These are phyloP conservation scores for Toxicodendron radicans DNA, from an alignment of 345 rosid genomes.

Conservation along the genomic window DNA sequence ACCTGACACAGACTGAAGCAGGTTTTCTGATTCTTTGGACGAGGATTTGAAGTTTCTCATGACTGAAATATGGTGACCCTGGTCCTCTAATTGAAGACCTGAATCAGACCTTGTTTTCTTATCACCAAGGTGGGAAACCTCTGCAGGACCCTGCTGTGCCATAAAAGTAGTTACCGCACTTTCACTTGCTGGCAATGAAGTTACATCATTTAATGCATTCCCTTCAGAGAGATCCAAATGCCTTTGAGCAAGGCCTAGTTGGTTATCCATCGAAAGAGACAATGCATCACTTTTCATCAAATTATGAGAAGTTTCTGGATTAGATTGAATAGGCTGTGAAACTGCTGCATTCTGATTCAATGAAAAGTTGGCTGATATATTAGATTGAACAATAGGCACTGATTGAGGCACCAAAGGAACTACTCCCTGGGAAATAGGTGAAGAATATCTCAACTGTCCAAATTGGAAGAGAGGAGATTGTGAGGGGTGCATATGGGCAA, in stretches of 20 bases:
- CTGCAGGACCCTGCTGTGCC: conserved; percentile 45
- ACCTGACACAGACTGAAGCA: conserved; percentile 32
- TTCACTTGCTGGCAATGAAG: conserved; percentile 37
- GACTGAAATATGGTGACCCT: conserved; percentile 36
- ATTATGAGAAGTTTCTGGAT: conserved; percentile 43
- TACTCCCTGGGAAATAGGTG: conserved; percentile 77
- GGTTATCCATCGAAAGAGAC: conserved; percentile 41
- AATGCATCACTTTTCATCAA: conserved; percentile 33
- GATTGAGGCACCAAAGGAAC: conserved; percentile 66
- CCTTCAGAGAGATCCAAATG: conserved; percentile 47
- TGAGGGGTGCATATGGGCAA: conserved; percentile 58
- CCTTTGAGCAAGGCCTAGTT: conserved; percentile 44
- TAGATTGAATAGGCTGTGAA: conserved; percentile 43
- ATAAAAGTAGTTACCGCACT: conserved; percentile 28
- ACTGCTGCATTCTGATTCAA: conserved; percentile 53
- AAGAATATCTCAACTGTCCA: conserved; percentile 82
- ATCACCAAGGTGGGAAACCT: conserved; percentile 32
- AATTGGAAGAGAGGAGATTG: conserved; percentile 85
- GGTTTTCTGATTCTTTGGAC: conserved; percentile 46
- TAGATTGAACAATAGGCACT: conserved; percentile 53
- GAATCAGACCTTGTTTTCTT: conserved; percentile 32
- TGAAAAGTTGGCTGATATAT: conserved; percentile 42
- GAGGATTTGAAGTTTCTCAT: conserved; percentile 29
- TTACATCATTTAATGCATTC: conserved; percentile 34
- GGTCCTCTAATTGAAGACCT: conserved; percentile 37